Conservation (phyloP, 176 grass and related monocot species). For the Juncus effusus region DNA sequence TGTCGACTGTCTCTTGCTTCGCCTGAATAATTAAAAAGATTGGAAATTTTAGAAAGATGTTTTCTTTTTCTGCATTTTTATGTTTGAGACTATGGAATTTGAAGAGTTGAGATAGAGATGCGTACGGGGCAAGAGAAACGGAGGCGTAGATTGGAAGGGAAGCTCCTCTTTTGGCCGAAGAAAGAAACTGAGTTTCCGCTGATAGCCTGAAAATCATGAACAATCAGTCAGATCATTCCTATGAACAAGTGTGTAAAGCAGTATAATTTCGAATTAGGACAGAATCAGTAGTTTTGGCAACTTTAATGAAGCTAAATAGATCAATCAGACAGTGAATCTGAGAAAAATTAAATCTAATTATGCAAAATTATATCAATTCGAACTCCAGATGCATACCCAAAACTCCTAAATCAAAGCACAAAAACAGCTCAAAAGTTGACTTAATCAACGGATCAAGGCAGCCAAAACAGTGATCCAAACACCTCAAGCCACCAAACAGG, state of each 20-base stretch:
- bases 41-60: neutral
- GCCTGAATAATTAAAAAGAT: neutral
- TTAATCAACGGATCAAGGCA: no score
- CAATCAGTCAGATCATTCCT: constrained; percentile 4
- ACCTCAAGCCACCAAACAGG: neutral
- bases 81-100: neutral
- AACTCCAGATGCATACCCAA: no score
- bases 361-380: no score
- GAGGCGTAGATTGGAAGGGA: constrained; percentile 5
- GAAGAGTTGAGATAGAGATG: neutral
- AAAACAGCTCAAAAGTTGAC: no score
- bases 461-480: neutral
- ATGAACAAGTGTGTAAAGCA: neutral
- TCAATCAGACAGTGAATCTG: no score
- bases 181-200: constrained; percentile 13
- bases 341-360: no score
- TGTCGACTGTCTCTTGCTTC: constrained; percentile 19
- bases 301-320: no score
- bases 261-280: no score
- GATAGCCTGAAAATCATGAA: constrained; percentile 17
- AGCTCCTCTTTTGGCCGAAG: constrained; percentile 4
- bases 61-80: no score
- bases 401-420: no score
- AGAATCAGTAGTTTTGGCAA: no score
- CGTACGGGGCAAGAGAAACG: neutral